These are phyloP conservation scores for Testicularia cyperi DNA, from an alignment of 1,284 basidiomycete genomes.

Conservation along the genomic window DNA sequence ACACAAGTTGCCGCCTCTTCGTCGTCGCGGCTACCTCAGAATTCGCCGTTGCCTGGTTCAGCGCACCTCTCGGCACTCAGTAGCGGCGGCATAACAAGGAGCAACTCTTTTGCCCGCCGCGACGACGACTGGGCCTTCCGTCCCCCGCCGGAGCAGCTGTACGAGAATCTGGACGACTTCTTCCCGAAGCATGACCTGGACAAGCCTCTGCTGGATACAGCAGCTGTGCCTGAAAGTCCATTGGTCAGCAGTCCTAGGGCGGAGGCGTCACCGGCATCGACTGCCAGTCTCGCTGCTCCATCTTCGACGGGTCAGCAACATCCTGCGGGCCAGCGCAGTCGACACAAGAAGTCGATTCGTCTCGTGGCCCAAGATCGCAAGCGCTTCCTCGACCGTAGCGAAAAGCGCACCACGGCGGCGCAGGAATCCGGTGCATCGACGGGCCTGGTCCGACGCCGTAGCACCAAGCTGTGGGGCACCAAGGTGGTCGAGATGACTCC, in stretches of 20 bases:
- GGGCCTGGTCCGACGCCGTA: constrained; percentile 72
- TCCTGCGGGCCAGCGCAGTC: constrained; percentile 12
- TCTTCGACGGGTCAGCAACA: constrained; percentile 6
- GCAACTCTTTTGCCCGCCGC: constrained; percentile 48
- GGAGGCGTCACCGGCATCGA: constrained; percentile 4
- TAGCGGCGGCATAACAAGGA: constrained; percentile 35
- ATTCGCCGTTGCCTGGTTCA: constrained; percentile 15
- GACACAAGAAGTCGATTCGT: constrained; percentile 83
- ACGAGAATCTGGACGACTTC: constrained; percentile 88
- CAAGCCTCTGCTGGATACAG: constrained; percentile 83
- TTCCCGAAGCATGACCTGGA: constrained; percentile 97
- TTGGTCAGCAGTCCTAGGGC: constrained; percentile 38
- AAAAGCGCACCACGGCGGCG: constrained; percentile 57
- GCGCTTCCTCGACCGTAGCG: constrained; percentile 49
- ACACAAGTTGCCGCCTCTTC: constrained; percentile 5
- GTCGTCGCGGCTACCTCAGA: constrained; percentile 1
- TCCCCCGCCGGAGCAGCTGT: constrained; percentile 88
- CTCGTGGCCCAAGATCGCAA: constrained; percentile 73
- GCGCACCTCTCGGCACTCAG: constrained; percentile 14
- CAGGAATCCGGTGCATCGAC: constrained; percentile 62
- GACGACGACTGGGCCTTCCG: constrained; percentile 67
- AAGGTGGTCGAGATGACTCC: constrained; percentile 89
- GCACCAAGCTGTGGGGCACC: constrained; percentile 95
- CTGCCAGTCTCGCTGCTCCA: constrained; percentile 6
- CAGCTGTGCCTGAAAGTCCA: constrained; percentile 72